Conservation (phyloP, 108 stramenopile species). For the Fistulifera pelliculosa region DNA sequence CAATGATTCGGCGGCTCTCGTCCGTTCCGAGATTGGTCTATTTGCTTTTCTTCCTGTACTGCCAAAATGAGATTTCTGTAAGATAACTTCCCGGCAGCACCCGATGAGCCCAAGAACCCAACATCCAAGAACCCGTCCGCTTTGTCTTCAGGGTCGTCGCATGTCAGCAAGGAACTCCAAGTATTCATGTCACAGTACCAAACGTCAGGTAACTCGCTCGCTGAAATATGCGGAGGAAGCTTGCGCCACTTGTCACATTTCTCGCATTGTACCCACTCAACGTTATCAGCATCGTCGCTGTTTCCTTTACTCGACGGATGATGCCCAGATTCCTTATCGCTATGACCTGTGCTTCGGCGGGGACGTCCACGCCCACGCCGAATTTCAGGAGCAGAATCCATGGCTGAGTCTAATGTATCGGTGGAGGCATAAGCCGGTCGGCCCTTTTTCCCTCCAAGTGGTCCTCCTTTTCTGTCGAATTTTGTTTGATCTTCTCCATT, state of each 20-base stretch:
- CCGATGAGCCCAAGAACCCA: conserved; percentile 40
- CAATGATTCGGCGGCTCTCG: conserved; percentile 73
- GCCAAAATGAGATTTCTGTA: conserved; percentile 83
- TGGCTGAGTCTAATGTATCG: not conserved
- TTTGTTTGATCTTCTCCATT: conserved; percentile 3
- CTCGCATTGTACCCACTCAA: conserved; percentile 86
- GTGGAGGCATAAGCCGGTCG: not conserved
- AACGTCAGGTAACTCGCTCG: conserved; percentile 61
- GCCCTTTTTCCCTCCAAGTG: not conserved
- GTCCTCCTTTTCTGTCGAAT: not conserved
- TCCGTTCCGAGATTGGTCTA: conserved; percentile 63
- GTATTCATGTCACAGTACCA: conserved; percentile 84
- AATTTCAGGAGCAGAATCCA: not conserved
- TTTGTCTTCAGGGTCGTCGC: conserved; percentile 73
- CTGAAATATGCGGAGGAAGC: conserved; percentile 62
- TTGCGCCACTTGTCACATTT: conserved; percentile 79
- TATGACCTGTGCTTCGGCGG: conserved; percentile 8
- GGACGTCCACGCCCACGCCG: conserved; percentile 30
- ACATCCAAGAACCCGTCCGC: conserved; percentile 47
- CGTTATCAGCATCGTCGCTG: conserved; percentile 44
- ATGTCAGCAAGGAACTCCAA: conserved; percentile 61
- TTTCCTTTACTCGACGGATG: conserved; percentile 6
- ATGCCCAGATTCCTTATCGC: conserved; percentile 2
- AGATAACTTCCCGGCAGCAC: conserved; percentile 50
- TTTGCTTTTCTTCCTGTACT: conserved; percentile 46